Percentiles rank a stretch among this genome's conserved stretches.
Conservation (phyloP, 1,284 basidiomycete species). For the Anthracocystis panici-leucophaei region DNA sequence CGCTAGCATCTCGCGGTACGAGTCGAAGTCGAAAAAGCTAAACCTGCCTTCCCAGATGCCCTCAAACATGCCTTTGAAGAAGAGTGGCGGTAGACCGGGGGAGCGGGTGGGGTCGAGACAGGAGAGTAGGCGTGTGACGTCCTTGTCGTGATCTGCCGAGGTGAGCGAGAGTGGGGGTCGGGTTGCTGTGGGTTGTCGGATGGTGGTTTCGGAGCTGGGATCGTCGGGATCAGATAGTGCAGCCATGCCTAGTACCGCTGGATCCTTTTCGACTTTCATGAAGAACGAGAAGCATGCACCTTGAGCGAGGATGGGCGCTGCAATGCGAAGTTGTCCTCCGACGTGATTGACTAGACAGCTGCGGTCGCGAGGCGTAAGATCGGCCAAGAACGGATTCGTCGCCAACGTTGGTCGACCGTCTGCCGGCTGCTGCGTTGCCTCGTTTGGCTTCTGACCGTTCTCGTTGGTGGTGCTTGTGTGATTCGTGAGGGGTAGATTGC, state of each 20-base stretch:
- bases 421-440: conserved; percentile 1
- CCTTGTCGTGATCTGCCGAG: conserved; percentile 60
- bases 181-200: conserved; percentile 32
- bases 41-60: conserved; percentile 75
- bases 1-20: conserved; percentile 72
- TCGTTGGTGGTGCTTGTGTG: background rate
- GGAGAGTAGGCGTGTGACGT: conserved; percentile 49
- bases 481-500: conserved; percentile 35
- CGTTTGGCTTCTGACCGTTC: background rate
- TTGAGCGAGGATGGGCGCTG: conserved; percentile 65
- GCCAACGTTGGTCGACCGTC: conserved; percentile 14
- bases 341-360: conserved; percentile 70
- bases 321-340: conserved; percentile 61
- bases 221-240: conserved; percentile 39
- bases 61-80: conserved; percentile 70
- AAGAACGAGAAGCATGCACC: conserved; percentile 70
- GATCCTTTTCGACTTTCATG: conserved; percentile 69
- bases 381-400: conserved; percentile 70
- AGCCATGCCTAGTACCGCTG: conserved; percentile 53
- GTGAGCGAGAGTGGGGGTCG: conserved; percentile 41
- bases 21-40: conserved; percentile 74
- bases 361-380: conserved; percentile 70
- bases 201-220: conserved; percentile 14
- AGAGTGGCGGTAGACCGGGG: conserved; percentile 70
- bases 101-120: conserved; percentile 69